A percentile compares a stretch with the other conserved stretches of the same genome.
Evolutionary conservation across 2,329 filamentous ascomycete species (phyloP).

Genomic region (Rhexocercosporidium sp.): DNA sequence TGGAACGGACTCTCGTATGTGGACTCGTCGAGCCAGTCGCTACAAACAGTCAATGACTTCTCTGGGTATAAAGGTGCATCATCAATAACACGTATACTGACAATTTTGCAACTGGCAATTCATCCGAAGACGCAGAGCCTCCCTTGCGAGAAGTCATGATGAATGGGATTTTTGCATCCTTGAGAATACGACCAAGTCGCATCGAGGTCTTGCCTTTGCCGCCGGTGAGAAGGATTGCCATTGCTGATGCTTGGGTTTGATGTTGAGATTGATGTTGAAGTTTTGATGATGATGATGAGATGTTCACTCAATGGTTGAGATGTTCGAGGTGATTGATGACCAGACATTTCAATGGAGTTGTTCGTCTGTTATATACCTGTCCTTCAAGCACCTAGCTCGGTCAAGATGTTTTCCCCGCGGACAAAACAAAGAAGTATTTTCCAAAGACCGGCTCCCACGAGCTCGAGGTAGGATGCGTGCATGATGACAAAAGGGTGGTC

Average conservation of each 20-base stretch:
- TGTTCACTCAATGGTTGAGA: background rate
- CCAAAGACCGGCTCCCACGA: background rate
- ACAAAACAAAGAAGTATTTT: background rate
- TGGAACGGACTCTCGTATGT: constrained; percentile 47
- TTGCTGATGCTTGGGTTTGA: constrained; percentile 1
- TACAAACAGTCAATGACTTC: background rate
- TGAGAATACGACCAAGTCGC: constrained; percentile 44
- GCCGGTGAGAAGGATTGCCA: constrained; percentile 48
- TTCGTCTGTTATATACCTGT: background rate
- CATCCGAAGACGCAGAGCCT: background rate
- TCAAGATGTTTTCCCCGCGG: constrained; percentile 3
- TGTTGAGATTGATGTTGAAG: background rate
- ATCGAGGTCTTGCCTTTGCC: constrained; percentile 51
- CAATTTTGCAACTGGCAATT: constrained; percentile 38
- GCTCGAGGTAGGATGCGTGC: background rate
- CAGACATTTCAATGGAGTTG: background rate
- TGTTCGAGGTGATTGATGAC: background rate
- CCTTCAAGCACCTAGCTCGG: background rate
- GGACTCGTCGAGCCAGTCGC: constrained; percentile 49
- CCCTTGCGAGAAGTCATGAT: constrained; percentile 47
- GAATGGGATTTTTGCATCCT: constrained; percentile 39
- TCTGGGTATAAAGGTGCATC: background rate
- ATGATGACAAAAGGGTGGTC: background rate
- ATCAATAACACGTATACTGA: background rate
- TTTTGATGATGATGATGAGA: background rate